phyloP scores from a whole-genome alignment of 106 monocot genomes.

The Posidonia australis region DNA sequence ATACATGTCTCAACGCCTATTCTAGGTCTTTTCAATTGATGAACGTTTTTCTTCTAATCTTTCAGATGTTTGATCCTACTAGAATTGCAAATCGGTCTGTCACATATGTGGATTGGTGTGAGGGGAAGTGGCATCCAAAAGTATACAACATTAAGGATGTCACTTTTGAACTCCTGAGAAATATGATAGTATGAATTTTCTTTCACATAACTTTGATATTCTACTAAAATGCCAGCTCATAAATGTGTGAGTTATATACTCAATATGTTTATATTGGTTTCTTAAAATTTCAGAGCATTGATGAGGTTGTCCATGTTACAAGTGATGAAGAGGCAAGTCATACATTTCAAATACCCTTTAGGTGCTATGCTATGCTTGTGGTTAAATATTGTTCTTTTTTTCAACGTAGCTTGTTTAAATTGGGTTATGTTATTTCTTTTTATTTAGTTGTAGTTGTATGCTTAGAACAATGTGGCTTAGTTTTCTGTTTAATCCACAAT shows the following conservation, averaged over 20 bases:
- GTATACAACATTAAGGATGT: slow-evolving; percentile 17
- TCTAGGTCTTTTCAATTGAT: too few relatives aligned
- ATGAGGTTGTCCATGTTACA: slow-evolving; percentile 53
- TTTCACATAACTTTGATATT: too few relatives aligned
- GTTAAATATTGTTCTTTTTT: background rate
- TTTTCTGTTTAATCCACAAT: too few relatives aligned
- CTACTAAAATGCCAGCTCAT: background rate
- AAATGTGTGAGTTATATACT: background rate
- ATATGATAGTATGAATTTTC: too few relatives aligned
- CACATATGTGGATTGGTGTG: slow-evolving; percentile 95
- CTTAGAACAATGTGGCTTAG: too few relatives aligned
- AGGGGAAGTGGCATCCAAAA: slow-evolving; percentile 92
- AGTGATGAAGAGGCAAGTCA: slow-evolving; percentile 54
- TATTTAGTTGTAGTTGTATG: too few relatives aligned
- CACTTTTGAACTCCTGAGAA: too few relatives aligned
- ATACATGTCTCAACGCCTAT: background rate
- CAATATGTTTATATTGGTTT: too few relatives aligned
- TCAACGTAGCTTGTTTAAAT: too few relatives aligned
- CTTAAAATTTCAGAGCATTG: slow-evolving; percentile 50
- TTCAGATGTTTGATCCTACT: slow-evolving; percentile 73
- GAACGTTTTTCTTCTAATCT: too few relatives aligned
- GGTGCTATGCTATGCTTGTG: background rate
- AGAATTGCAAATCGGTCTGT: slow-evolving; percentile 93
- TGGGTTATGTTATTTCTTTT: too few relatives aligned
- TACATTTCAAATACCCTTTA: too few relatives aligned